Base-by-base conservation (phyloP, 2,329 filamentous ascomycete genomes). In the Fusarium sp. region DNA sequence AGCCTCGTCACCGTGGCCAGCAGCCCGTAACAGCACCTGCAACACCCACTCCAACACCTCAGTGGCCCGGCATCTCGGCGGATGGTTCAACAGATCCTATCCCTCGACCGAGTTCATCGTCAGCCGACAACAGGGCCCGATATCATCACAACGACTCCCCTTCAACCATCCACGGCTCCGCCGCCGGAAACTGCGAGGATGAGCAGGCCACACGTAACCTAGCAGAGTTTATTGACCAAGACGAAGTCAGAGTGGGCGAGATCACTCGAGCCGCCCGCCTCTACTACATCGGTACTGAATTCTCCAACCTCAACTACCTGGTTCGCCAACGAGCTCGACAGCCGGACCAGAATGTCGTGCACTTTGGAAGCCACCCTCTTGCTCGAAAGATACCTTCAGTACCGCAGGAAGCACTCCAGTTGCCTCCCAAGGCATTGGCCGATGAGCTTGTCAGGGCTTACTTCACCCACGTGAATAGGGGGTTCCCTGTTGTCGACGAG, bases 281-380 rank as follows among this genome's bases (percentile, higher is more conserved):
- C 13, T 88, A 87, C 65, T 90, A 88, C 73, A 87, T 90, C 52
- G 88, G 88, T 8, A 86, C 87, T 65, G 87, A 89, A 70, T 84
- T 88, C 68, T 90, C 88, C 36, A 90, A 89, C 68, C 83, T 89
- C 73, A 88, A 88, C 64, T 88, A 89, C 71, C 80, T 89, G 47
- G 85, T 89, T 31, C 85, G 86, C 14, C 87, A 89, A 69, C 85
- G 86, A 68, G 79, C 81, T 13, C 69, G 77, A 14, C 72, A 78
- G 47, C 63, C 75, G 22, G 67, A 79, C 14, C 74, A 78, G 29
- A 69, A 73, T 62, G 77, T 81, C 6, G 76, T 81, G 31, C 84
- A 85, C 71, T 84, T 82, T 50, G 77, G 77, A 29, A 83, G 79
- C 31, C 77, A 79, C 29, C 76, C 80, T 35, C 77, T 80, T n/a